Evolutionary conservation across 805 yeast species (phyloP), one percentile per base, ranked within the genome.

Genomic region (Ogataea nitratoaversa): DNA sequence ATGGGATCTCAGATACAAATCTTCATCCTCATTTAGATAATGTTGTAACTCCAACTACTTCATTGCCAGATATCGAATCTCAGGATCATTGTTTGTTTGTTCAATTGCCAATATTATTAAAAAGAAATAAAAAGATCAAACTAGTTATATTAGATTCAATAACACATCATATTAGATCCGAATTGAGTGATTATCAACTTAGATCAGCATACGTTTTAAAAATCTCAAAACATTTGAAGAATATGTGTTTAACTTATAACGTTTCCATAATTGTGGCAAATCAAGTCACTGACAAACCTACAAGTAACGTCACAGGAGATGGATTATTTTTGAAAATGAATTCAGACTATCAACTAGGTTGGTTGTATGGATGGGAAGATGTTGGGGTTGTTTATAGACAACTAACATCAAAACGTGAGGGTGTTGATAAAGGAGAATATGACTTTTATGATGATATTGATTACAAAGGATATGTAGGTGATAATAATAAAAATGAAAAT

Each of bases 121-220:
- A 64, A 31, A 48, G 64, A 33, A 56, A 63, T 24, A 46, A 57
- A 11, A 59, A 62, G 1, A 67, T 82, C 2, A 81, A 74, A 32
- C 53, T 84, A 22, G 67, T 91, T 0, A 71, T 88, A 1, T 68
- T 90, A 8, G 98, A 91, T 60, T 84, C 95, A 25, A 76, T 90
- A 4, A 79, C 91, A 0, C 95, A 87, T 53, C 95, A 84, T 58
- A 59, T 89, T 24, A 66, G 95, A 42, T 79, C 79, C 1, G 87
- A 81, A 47, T 54, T 78, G 19, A 69, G 62, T 31, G 20, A 32
- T 16, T 64, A 68, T 30, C 59, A 71, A 16, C 62, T 66, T 40
- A 70, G 76, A 44, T 62, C 68, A 37, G 53, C 61, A 36, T 72
- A 75, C 47, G 52, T 74, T 17, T 61, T 65, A 22, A 62, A 60